Conservation (phyloP, 352 stramenopile species). For the Phytophthora capsici region DNA sequence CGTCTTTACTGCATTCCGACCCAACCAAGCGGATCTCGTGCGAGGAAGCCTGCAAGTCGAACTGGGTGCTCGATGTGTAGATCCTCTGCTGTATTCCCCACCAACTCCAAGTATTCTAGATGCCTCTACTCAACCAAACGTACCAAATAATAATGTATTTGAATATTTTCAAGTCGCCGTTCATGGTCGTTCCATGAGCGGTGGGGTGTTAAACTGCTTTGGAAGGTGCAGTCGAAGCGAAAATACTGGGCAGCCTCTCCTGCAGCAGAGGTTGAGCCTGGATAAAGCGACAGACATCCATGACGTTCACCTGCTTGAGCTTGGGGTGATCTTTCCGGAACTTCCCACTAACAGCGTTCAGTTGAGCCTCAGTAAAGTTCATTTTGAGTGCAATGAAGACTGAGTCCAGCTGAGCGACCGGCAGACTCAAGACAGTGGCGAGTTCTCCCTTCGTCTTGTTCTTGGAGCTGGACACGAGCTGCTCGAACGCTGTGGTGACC, state of each 20-base stretch:
- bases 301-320: conserved; percentile 60
- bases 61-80: conserved; percentile 66
- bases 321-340: conserved; percentile 52
- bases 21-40: conserved; percentile 79
- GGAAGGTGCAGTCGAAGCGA: background rate
- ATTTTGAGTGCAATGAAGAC: conserved; percentile 52
- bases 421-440: conserved; percentile 46
- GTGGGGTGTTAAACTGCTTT: background rate
- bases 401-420: conserved; percentile 45
- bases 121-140: conserved; percentile 33
- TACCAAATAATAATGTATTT: conserved; percentile 54
- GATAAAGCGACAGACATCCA: conserved; percentile 67
- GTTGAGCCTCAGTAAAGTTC: conserved; percentile 38
- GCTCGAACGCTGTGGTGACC: conserved; percentile 53
- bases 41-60: conserved; percentile 83
- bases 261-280: conserved; percentile 44
- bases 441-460: conserved; percentile 32
- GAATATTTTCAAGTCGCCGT: conserved; percentile 27
- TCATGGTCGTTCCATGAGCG: conserved; percentile 15
- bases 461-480: conserved; percentile 9
- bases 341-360: conserved; percentile 26
- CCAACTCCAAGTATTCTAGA: conserved; percentile 48
- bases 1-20: conserved; percentile 85
- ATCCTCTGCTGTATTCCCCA: conserved; percentile 31
- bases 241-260: conserved; percentile 20